Base-by-base conservation (phyloP, 169 alveolate species). In the Besnoitia besnoiti region DNA sequence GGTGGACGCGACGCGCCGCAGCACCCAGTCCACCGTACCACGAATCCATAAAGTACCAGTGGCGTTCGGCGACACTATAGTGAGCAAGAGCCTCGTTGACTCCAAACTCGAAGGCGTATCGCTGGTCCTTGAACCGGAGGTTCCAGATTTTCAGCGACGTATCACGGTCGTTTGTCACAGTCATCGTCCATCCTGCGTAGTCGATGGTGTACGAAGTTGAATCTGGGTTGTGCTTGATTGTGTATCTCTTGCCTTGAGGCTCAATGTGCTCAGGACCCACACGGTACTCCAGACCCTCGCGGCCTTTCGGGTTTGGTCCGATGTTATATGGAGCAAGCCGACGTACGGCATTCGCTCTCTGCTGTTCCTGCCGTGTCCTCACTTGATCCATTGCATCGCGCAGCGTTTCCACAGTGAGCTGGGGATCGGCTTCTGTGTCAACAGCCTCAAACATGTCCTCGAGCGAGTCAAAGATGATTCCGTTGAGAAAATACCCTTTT, bases 21-120 rank as follows among this genome's bases (percentile, higher is more conserved):
- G 96, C 88, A 19, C 97, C 97, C 79, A 95, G 87, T 7, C 97
- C 97, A 37, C 97, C 97, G 55, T 94, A 95, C 97, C 97, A 95
- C 42, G 95, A 90, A 49, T 95, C 97, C 85, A 95, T 59, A 88
- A 95, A 95, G 82, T 85, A 95, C 96, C 96, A 95, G 75, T 94
- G 92, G 76, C 96, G 89, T 85, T 95, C 97, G 42, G 94, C 93
- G 19, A 95, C 96, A 39, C 95, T 94, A 76, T 95, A 95, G 61
- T 95, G 97, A 37, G 97, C 97, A 90, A 95, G 85, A 44, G 97
- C 97, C 73, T 95, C 97, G 85, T 87, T 90, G 94, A 95, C 84
- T 33, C 95, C 95, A 61, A 94, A 40, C 79, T 95, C 96, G 91
- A 94, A 95, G 12, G 95, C 97, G 44, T 94, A 85, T 67, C 97